phyloP scores from a whole-genome alignment of 352 stramenopile genomes.

The Phytophthora ohioensis region DNA sequence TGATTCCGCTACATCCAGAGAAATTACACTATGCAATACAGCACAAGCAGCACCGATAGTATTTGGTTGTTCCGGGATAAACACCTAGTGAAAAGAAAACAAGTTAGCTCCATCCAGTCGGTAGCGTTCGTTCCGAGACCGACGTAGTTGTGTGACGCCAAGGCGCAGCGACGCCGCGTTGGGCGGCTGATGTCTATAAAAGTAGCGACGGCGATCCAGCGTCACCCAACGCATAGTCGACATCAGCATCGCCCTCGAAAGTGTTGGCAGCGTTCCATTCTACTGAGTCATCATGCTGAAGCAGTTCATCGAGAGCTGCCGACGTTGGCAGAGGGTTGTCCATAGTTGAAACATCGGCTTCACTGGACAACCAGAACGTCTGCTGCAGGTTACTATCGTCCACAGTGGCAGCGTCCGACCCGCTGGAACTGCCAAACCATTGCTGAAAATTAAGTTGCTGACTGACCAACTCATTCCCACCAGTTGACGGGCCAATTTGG shows the following conservation, averaged over 20 bases:
- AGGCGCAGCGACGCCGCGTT: background rate
- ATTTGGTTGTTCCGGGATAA: background rate
- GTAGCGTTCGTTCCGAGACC: background rate
- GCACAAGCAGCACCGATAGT: slow-evolving; percentile 4
- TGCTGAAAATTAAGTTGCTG: slow-evolving; percentile 18
- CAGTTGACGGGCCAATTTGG: background rate
- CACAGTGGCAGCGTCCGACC: slow-evolving; percentile 3
- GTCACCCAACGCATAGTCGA: slow-evolving; percentile 42
- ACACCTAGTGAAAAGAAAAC: slow-evolving; percentile 24
- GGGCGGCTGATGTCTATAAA: slow-evolving; percentile 25
- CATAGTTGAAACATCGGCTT: background rate
- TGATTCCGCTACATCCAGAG: slow-evolving; percentile 19
- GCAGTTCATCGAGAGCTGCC: slow-evolving; percentile 42
- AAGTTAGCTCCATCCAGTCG: slow-evolving; percentile 21
- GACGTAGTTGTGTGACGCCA: background rate
- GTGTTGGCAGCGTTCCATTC: slow-evolving; percentile 44
- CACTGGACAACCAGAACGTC: slow-evolving; percentile 21
- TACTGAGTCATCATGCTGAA: slow-evolving; percentile 34
- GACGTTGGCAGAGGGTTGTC: slow-evolving; percentile 29
- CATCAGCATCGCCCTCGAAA: slow-evolving; percentile 28
- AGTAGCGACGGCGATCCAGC: slow-evolving; percentile 40
- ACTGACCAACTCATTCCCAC: slow-evolving; percentile 1
- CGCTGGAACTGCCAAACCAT: slow-evolving; percentile 10
- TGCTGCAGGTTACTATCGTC: background rate
- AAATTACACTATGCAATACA: slow-evolving; percentile 28